phyloP scores from a whole-genome alignment of 2,329 filamentous ascomycete genomes.

The Knufia petricola region DNA sequence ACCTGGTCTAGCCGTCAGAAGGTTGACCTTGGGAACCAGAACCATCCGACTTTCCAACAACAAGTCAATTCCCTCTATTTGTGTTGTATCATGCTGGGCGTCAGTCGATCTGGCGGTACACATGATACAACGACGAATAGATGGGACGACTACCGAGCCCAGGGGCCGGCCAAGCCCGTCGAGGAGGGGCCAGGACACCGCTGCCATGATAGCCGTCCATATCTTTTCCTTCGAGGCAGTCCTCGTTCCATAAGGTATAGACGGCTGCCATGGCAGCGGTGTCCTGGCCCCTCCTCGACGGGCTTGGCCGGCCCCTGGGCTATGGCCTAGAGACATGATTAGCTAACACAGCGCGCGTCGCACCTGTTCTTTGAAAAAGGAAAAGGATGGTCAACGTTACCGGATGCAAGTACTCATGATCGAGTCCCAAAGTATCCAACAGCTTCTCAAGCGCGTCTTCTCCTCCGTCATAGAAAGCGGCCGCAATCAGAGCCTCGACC shows the following conservation, averaged over 20 bases:
- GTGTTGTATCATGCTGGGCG: not conserved
- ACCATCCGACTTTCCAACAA: not conserved
- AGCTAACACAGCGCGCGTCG: not conserved
- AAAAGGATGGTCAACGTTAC: not conserved
- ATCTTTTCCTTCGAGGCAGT: too few relatives aligned
- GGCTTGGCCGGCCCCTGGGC: not conserved
- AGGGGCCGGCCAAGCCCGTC: not conserved
- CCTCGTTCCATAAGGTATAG: not conserved
- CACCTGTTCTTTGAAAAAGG: not conserved
- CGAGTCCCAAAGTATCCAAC: not conserved
- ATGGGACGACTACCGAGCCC: not conserved
- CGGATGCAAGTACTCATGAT: slow-evolving; percentile 3
- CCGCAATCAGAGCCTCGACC: slow-evolving; percentile 30
- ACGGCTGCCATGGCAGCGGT: not conserved
- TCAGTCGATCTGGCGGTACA: too few relatives aligned
- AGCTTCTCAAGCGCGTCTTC: slow-evolving; percentile 2
- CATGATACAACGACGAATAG: too few relatives aligned
- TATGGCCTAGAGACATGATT: not conserved
- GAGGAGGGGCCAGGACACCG: not conserved
- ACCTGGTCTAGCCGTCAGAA: not conserved
- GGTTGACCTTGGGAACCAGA: not conserved
- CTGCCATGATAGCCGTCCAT: not conserved
- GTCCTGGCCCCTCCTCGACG: not conserved
- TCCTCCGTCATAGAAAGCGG: slow-evolving; percentile 25
- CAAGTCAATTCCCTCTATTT: not conserved